Conservation (phyloP, 2,329 filamentous ascomycete species). For the Fusarium sp. region DNA sequence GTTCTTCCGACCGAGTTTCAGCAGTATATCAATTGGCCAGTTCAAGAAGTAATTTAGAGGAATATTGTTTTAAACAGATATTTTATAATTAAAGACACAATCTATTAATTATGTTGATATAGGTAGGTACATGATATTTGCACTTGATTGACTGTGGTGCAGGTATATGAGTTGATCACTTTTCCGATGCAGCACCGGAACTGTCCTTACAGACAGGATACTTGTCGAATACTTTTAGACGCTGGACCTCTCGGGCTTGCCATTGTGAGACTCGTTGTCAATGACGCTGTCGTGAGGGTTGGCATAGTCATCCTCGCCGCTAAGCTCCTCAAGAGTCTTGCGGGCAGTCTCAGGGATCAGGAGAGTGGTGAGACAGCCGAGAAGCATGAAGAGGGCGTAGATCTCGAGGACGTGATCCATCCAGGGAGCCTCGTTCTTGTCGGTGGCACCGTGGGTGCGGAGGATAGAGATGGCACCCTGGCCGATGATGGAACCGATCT, state of each 20-base stretch:
- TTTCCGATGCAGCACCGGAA: background rate
- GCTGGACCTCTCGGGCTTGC: constrained; percentile 31
- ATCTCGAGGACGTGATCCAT: constrained; percentile 83
- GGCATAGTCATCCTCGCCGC: constrained; percentile 51
- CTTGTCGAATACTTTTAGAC: constrained; percentile 22
- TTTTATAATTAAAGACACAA: no score
- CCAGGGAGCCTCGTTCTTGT: constrained; percentile 66
- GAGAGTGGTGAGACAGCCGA: constrained; percentile 75
- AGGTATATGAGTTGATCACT: background rate
- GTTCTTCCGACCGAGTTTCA: no score
- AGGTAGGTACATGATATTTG: background rate
- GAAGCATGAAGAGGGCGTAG: constrained; percentile 80
- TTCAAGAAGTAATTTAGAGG: no score
- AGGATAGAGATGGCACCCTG: constrained; percentile 69
- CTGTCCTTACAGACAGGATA: background rate
- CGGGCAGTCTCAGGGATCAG: constrained; percentile 81
- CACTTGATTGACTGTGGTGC: background rate
- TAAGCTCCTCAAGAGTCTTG: constrained; percentile 77
- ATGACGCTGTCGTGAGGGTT: constrained; percentile 1
- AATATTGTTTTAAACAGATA: no score
- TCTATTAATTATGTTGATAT: background rate
- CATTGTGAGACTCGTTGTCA: constrained; percentile 24
- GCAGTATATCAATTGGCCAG: no score
- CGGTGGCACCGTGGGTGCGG: constrained; percentile 58
- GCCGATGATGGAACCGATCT: constrained; percentile 68